Evolutionary conservation across 176 grass and related monocot genomes (phyloP), one percentile per base, ranked within the genome.

Genomic region (Tillandsia fasciculata): DNA sequence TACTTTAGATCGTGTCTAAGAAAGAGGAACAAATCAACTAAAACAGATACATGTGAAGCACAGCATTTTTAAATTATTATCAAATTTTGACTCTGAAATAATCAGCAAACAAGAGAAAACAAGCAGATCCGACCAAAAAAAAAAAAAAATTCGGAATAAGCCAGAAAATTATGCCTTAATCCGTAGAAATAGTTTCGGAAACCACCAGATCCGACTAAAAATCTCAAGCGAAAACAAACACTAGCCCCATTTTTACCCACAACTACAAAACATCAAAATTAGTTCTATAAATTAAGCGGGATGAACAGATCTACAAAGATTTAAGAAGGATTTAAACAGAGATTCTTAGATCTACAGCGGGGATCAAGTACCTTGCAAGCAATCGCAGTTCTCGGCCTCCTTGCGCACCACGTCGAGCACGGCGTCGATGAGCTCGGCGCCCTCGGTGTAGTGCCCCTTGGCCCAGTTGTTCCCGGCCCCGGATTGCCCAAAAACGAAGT

Each of bases 381-480:
- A 96, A 72, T 96, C 92, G 74, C 92, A 91, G 71, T 96, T 91
- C 92, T 96, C 92, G 50, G 85, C 85, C 78, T 96, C 92, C 83
- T 96, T 91, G 80, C 88, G 83, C 1, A 96, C 83, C 28, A 96
- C 92, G 51, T 96, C 92, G 64, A 96, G 86, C 2, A 96, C 88
- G 54, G 88, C 74, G 69, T 96, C 88, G 70, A 96, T 96, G 54
- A 96, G 83, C 74, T 91, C 85, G 8, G 85, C 88, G 51, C 87
- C 91, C 88, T 96, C 85, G 65, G 91, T 96, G 69, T 91, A 96
- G 69, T 88, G 88, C 0, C 92, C 92, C 80, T 96, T 96, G 66
- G 92, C 92, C 92, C 83, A 96, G 83, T 96, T 96, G 78, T 96
- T 96, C 0, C 91, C 91, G 20, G 87, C 85, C 52, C 91, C 91